Base-by-base conservation (phyloP, 192 early-diverging fungal species). In the Chytriomyces hyalinus region DNA sequence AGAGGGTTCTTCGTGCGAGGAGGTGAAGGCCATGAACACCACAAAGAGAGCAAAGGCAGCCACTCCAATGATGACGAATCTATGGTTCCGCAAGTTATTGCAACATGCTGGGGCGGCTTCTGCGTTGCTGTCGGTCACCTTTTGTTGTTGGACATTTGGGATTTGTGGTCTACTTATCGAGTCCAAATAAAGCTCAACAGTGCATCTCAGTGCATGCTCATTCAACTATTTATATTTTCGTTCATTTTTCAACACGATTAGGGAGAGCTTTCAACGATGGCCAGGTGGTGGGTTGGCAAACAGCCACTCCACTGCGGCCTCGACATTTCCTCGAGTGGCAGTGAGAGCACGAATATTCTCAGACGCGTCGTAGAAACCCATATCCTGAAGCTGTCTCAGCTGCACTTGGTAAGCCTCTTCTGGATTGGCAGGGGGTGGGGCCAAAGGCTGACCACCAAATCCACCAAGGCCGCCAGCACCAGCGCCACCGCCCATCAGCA, bases 281-380 rank as follows among this genome's bases (percentile, higher is more conserved):
- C 78, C 77, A 1, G 82, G 79, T 61, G 84, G 82, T 43, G 85
- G 86, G 62, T 85, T 73, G 36, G 50, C 67, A 49, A 95, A 92
- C 26, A 95, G 67, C 82, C 87, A 89, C 78, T 99, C 98, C 59
- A 98, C 91, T n/a, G 98, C 98, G 5, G 92, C 94, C 75, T 96
- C 87, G 17, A 98, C 96, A 80, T 98, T 93, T 48, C 98, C 98
- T 17, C 89, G 87, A 11, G 94, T 91, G 49, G 89, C 80, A 22
- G 87, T 84, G 72, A 99, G 86, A 0, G 94, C 97, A 50, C 94
- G 87, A 72, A 99, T 93, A 78, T 99, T 99, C 83, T 94, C 91
- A 43, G 88, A 84, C 3, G 92, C 92, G 80, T 96, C 92, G 80
- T 84, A 94, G 80, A 99, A 95, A 20, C 98, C 98, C 98, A 99